Percentiles rank a stretch among this genome's conserved stretches.
Conservation (phyloP, 2,329 filamentous ascomycete genomes). For the Calonectria montana region DNA sequence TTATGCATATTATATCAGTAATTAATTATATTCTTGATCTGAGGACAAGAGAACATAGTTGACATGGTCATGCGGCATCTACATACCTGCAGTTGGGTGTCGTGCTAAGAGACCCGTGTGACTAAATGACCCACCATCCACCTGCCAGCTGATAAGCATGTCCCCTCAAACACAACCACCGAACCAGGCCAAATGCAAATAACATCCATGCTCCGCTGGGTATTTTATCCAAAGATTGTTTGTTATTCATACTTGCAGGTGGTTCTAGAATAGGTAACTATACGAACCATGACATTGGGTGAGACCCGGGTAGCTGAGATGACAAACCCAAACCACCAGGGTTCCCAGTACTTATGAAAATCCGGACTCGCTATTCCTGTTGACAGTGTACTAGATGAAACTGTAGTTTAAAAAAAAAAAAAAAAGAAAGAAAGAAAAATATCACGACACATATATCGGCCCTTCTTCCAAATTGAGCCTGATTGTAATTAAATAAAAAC, state of each 20-base stretch:
- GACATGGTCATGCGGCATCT: slow-evolving; percentile 5
- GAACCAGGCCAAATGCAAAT: background rate
- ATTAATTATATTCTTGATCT: too few species aligned
- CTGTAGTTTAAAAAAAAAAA: too few species aligned
- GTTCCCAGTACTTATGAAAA: background rate
- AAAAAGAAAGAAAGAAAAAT: too few species aligned
- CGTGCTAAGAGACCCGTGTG: slow-evolving; percentile 22
- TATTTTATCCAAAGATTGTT: background rate
- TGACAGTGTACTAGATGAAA: too few species aligned
- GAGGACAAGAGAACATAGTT: background rate
- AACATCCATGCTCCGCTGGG: background rate
- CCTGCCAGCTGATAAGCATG: slow-evolving; percentile 20
- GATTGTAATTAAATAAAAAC: background rate
- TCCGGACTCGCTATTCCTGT: too few species aligned
- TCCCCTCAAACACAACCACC: slow-evolving; percentile 2
- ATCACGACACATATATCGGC: too few species aligned
- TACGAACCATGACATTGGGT: background rate
- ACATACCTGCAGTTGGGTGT: background rate
- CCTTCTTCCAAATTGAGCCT: background rate
- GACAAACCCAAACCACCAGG: background rate
- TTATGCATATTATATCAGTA: too few species aligned
- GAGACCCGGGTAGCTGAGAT: background rate
- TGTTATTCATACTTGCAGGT: background rate
- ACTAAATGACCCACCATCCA: slow-evolving; percentile 20
- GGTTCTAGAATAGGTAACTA: background rate